Evolutionary conservation across 2,329 filamentous ascomycete genomes (phyloP).

Genomic region (Periconia sp.): DNA sequence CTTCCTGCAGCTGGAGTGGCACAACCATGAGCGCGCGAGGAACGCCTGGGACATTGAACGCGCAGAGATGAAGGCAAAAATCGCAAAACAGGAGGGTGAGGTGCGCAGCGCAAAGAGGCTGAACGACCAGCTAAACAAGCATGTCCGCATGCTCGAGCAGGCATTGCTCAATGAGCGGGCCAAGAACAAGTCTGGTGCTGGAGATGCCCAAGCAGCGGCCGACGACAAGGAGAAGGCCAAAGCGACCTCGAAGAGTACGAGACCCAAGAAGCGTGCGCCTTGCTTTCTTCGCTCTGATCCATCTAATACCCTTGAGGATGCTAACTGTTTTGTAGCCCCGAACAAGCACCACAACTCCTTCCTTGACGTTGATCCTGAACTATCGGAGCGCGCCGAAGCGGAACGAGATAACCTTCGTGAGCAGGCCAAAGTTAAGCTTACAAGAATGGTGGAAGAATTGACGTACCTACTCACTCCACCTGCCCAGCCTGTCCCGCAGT

Average conservation of each 20-base stretch:
- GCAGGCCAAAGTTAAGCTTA: constrained; percentile 67
- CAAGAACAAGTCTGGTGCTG: constrained; percentile 65
- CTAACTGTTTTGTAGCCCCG: constrained; percentile 49
- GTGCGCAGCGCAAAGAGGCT: constrained; percentile 84
- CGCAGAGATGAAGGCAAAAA: constrained; percentile 98
- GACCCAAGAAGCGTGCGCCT: constrained; percentile 33
- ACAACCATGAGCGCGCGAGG: constrained; percentile 94
- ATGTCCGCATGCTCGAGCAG: constrained; percentile 86
- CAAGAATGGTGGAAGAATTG: constrained; percentile 71
- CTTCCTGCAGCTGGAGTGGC: constrained; percentile 99
- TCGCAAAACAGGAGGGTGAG: constrained; percentile 92
- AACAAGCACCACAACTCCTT: constrained; percentile 58
- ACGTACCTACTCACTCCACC: constrained; percentile 72
- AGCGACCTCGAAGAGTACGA: constrained; percentile 23
- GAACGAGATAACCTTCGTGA: constrained; percentile 66
- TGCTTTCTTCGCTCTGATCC: not conserved
- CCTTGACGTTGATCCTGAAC: constrained; percentile 55
- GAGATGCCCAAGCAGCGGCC: constrained; percentile 57
- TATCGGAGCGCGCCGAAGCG: constrained; percentile 52
- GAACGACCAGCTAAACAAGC: constrained; percentile 88
- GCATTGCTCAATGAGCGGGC: constrained; percentile 83
- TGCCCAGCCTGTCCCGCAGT: constrained; percentile 63
- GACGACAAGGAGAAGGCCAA: constrained; percentile 50
- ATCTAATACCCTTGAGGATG: constrained; percentile 7
- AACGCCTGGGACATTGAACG: constrained; percentile 99